A percentile compares a stretch with the other conserved stretches of the same genome.
Conservation (phyloP, 306 rosid species). For the Abrus pulchellus region DNA sequence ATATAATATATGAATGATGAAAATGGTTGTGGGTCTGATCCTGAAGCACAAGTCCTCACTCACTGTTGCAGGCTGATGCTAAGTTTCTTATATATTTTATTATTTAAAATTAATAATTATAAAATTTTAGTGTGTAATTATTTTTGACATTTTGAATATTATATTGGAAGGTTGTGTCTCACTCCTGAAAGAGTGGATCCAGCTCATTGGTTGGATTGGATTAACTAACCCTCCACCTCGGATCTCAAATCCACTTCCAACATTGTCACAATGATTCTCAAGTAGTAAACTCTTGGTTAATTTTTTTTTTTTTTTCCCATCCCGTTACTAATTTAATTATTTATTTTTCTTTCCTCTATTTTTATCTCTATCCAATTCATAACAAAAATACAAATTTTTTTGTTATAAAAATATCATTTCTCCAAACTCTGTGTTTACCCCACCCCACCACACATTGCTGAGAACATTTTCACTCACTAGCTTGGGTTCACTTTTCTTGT, state of each 20-base stretch:
- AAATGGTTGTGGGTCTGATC: conserved; percentile 42
- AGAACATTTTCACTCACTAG: not conserved
- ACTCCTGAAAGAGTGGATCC: conserved; percentile 76
- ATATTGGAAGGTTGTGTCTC: conserved; percentile 60
- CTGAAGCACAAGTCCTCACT: conserved; percentile 20
- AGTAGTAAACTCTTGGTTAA: not conserved
- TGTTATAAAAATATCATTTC: too few species aligned
- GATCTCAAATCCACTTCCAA: conserved; percentile 49
- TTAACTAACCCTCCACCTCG: conserved; percentile 57
- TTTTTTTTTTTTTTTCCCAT: too few species aligned
- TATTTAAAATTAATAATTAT: conserved; percentile 15
- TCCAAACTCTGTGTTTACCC: too few species aligned
- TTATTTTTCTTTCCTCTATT: too few species aligned
- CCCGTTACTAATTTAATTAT: too few species aligned
- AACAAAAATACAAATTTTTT: too few species aligned
- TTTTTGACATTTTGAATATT: conserved; percentile 44
- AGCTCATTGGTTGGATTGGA: conserved; percentile 66
- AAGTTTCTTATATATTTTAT: conserved; percentile 23
- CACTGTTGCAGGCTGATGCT: conserved; percentile 39
- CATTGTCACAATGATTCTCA: conserved; percentile 2
- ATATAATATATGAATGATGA: conserved; percentile 29
- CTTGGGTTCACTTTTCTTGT: not conserved
- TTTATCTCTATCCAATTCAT: too few species aligned
- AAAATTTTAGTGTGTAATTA: not conserved
- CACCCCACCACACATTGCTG: not conserved